A percentile compares a stretch with the other conserved stretches of the same genome.
Evolutionary conservation across 83 land plant genomes (phyloP).

Genomic region (Picea abies): DNA sequence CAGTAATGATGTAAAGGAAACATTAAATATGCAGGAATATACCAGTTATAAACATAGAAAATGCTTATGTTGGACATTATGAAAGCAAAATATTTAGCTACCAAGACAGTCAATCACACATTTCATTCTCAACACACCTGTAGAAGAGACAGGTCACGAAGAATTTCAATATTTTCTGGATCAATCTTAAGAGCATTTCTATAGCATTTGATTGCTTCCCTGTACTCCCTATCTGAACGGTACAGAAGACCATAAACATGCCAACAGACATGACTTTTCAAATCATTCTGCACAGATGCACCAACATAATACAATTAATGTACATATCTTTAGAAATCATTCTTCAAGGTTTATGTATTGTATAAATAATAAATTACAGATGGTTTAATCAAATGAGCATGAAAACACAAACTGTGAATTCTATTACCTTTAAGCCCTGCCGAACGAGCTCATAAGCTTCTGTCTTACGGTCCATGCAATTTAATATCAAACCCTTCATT

Average conservation of each 20-base stretch:
- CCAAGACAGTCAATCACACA: not conserved
- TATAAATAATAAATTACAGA: not conserved
- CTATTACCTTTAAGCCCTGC: constrained; percentile 80
- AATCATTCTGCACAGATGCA: constrained; percentile 72
- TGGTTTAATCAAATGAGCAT: not conserved
- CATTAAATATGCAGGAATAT: not conserved
- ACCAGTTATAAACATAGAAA: not conserved
- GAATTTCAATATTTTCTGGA: constrained; percentile 96
- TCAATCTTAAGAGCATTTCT: constrained; percentile 90
- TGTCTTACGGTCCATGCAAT: constrained; percentile 94
- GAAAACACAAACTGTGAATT: not conserved
- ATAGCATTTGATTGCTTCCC: constrained; percentile 97
- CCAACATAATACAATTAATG: not conserved
- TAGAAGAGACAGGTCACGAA: constrained; percentile 87
- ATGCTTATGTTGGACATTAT: not conserved
- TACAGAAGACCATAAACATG: constrained; percentile 97
- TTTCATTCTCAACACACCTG: constrained; percentile 51
- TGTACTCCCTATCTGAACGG: constrained; percentile 94
- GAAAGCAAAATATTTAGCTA: not conserved
- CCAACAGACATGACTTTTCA: constrained; percentile 99
- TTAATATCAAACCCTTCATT: constrained; percentile 97
- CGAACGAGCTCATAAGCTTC: constrained; percentile 97
- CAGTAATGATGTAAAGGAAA: not conserved
- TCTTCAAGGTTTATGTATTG: not conserved
- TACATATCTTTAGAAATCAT: not conserved